Evolutionary conservation across 2,329 filamentous ascomycete species (phyloP).

Genomic region (Aspergillus pseudoglaucus): DNA sequence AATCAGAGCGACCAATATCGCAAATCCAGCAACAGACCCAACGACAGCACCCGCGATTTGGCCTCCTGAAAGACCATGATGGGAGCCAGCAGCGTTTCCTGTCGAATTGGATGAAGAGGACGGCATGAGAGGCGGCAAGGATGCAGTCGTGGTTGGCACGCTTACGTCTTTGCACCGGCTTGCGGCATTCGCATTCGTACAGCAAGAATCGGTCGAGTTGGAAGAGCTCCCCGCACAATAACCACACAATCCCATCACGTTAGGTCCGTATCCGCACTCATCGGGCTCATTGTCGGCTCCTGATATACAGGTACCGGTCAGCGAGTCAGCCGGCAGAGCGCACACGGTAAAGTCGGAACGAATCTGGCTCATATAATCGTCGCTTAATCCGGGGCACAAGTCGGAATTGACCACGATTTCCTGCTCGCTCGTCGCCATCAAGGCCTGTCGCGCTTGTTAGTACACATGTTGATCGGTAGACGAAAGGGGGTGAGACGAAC

Average conservation of each 20-base stretch:
- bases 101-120: conserved; percentile 59
- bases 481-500: conserved; percentile 43
- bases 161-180: conserved; percentile 67
- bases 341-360: conserved; percentile 90
- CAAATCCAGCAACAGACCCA: conserved; percentile 66
- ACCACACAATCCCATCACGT: conserved; percentile 68
- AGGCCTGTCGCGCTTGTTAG: conserved; percentile 47
- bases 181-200: conserved; percentile 72
- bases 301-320: conserved; percentile 67
- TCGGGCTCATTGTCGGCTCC: conserved; percentile 73
- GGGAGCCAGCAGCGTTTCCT: conserved; percentile 29
- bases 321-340: conserved; percentile 69
- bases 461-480: background rate
- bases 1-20: conserved; percentile 61
- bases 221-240: conserved; percentile 78
- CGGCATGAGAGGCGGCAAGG: conserved; percentile 52
- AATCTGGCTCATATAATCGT: conserved; percentile 67
- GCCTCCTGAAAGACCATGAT: conserved; percentile 64
- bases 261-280: conserved; percentile 78
- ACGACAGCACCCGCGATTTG: conserved; percentile 87
- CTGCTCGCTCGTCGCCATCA: conserved; percentile 83
- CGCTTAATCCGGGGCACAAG: conserved; percentile 63
- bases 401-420: conserved; percentile 67
- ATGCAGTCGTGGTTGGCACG: conserved; percentile 61
- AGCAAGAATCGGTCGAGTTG: conserved; percentile 94